Conservation (phyloP, 805 yeast species). For the Yamadazyma olivae region DNA sequence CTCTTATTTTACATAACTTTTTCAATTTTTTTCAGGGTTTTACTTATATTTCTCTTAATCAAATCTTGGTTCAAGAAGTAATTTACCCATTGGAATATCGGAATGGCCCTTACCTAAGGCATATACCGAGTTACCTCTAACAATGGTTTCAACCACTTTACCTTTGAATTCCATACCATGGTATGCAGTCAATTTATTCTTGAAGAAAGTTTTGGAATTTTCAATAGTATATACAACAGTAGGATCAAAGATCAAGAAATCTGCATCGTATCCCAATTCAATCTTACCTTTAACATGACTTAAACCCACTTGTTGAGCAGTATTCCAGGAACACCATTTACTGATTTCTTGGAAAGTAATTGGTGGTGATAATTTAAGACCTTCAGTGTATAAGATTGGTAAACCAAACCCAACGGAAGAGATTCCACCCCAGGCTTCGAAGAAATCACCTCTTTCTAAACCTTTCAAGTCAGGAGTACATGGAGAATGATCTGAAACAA, state of each 20-base stretch:
- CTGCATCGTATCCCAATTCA: conserved; percentile 81
- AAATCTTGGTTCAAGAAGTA: conserved; percentile 59
- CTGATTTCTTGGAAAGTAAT: conserved; percentile 60
- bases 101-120: conserved; percentile 54
- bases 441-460: conserved; percentile 78
- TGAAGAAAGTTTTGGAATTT: conserved; percentile 63
- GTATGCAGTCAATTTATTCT: conserved; percentile 87
- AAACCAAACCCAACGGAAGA: conserved; percentile 90
- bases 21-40: no score
- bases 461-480: conserved; percentile 91
- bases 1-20: no score
- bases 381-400: conserved; percentile 77
- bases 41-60: no score
- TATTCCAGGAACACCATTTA: conserved; percentile 77
- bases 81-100: conserved; percentile 52
- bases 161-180: conserved; percentile 70
- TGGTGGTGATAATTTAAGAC: conserved; percentile 48
- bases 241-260: conserved; percentile 78
- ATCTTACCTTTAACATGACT: conserved; percentile 69
- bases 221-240: conserved; percentile 45
- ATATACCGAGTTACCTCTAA: conserved; percentile 73
- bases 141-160: conserved; percentile 71
- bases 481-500: conserved; percentile 94
- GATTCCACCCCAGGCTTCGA: conserved; percentile 96
- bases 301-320: conserved; percentile 84